Evolutionary conservation across 1,284 basidiomycete genomes (phyloP).

Genomic region (Pseudozyma thailandica): DNA sequence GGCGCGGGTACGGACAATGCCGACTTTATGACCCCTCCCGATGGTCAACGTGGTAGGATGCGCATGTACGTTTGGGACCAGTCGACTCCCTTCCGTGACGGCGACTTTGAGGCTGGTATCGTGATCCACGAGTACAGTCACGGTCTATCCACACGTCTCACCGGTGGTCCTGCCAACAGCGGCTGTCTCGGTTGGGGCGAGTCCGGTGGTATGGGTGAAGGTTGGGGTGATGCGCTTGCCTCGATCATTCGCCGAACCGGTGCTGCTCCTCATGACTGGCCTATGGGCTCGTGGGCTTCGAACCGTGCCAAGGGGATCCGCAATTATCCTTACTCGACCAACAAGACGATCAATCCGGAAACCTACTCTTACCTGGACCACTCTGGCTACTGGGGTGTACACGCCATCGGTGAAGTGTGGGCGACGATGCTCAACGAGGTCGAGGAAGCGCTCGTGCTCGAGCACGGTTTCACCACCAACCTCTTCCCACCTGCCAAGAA

Average conservation of each 20-base stretch:
- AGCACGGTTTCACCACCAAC: constrained; percentile 54
- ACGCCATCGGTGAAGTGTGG: constrained; percentile 95
- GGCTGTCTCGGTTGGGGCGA: constrained; percentile 90
- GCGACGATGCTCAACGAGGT: constrained; percentile 85
- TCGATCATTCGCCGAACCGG: constrained; percentile 78
- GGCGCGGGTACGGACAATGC: constrained; percentile 78
- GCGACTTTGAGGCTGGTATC: constrained; percentile 79
- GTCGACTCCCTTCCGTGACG: constrained; percentile 82
- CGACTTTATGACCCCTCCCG: constrained; percentile 72
- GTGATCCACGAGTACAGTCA: constrained; percentile 73
- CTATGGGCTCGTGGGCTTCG: constrained; percentile 95
- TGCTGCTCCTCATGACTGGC: constrained; percentile 55
- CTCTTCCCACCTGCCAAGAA: constrained; percentile 55
- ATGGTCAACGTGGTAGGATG: constrained; percentile 82
- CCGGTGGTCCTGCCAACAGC: constrained; percentile 91
- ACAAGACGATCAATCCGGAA: constrained; percentile 83
- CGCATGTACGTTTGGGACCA: constrained; percentile 90
- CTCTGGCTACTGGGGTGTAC: constrained; percentile 74
- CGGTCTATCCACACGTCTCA: constrained; percentile 90
- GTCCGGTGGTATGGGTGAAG: constrained; percentile 88
- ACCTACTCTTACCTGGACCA: constrained; percentile 96
- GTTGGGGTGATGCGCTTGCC: constrained; percentile 77
- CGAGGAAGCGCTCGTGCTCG: constrained; percentile 51
- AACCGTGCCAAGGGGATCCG: constrained; percentile 82
- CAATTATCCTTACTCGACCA: constrained; percentile 74